A percentile compares a stretch with the other conserved stretches of the same genome.
phyloP scores from a whole-genome alignment of 2,329 filamentous ascomycete genomes.

The Botrytis porri region DNA sequence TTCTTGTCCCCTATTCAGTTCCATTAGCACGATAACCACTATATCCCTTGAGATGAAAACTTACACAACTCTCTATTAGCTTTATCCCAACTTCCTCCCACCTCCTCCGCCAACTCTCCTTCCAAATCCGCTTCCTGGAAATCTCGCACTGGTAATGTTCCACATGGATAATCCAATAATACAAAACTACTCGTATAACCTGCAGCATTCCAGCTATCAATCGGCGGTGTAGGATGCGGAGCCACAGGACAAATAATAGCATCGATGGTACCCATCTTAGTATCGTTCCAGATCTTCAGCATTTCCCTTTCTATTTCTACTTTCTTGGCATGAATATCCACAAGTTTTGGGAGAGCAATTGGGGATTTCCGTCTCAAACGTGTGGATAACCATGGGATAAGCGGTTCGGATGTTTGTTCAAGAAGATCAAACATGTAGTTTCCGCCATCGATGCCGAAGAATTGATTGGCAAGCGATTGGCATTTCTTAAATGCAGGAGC shows the following conservation, averaged over 20 bases:
- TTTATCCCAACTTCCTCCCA: background rate
- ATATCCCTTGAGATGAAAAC: background rate
- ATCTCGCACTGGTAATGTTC: background rate
- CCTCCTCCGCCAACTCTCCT: background rate
- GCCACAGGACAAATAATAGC: background rate
- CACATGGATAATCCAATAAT: background rate
- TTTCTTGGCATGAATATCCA: background rate
- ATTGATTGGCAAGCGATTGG: conserved; percentile 47
- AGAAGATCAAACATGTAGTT: background rate
- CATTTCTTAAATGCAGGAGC: conserved; percentile 53
- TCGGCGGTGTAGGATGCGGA: background rate
- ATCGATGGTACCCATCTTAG: background rate
- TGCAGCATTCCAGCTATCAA: background rate
- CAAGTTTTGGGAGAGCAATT: background rate
- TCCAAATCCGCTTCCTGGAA: background rate
- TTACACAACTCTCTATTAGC: background rate
- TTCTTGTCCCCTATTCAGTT: background rate
- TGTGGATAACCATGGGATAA: background rate
- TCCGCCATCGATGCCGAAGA: background rate
- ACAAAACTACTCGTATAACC: background rate
- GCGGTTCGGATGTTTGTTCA: background rate
- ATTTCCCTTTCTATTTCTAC: background rate
- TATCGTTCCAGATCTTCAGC: background rate
- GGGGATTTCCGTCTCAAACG: background rate
- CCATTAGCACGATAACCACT: background rate